Evolutionary conservation across 495 filamentous ascomycete species (phyloP), one percentile per base, ranked within the genome.

Genomic region (Polyplosphaeria fusca): DNA sequence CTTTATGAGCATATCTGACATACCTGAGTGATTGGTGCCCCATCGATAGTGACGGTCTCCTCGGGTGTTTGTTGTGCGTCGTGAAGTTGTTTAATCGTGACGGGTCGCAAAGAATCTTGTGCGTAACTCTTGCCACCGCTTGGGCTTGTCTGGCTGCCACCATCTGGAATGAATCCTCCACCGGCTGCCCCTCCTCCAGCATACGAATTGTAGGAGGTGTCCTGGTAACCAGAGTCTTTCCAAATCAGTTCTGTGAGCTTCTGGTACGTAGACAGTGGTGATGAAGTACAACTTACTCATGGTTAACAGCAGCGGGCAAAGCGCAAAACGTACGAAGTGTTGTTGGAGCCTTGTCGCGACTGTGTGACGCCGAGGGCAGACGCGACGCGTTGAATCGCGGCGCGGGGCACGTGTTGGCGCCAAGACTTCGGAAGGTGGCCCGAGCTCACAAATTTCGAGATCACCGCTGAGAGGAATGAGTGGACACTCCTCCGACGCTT

Each of bases 61-160:
- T 86, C 87, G 5, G 86, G 81, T 71, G 87, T 84, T 11, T 87
- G 84, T 54, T 80, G 75, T 47, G 87, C 86, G 69, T 96, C 89
- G 64, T 89, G 74, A 39, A 96, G 77, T 74, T 98, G 93, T 69
- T 95, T 95, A 68, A 96, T 88, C 38, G 93, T 98, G 37, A 96
- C 86, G 0, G 93, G 91, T 40, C 92, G 85, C 55, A 98, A 80
- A 44, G 87, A 91, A 39, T 91, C 81, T 67, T 83, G 79, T 55
- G 40, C 63, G 16, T 61, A 76, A 74, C 53, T 68, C 75, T 43
- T 65, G 45, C 67, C 69, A 58, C 70, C 71, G 35, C 73, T 66
- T 22, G 76, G 69, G 51, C 63, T 73, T 38, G 70, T 71, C 62
- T 80, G 78, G 54, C 77, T 80, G 18, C 76, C 76, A 47, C 70